Conservation (phyloP, 352 stramenopile species). For the Blastocystis sp. region DNA sequence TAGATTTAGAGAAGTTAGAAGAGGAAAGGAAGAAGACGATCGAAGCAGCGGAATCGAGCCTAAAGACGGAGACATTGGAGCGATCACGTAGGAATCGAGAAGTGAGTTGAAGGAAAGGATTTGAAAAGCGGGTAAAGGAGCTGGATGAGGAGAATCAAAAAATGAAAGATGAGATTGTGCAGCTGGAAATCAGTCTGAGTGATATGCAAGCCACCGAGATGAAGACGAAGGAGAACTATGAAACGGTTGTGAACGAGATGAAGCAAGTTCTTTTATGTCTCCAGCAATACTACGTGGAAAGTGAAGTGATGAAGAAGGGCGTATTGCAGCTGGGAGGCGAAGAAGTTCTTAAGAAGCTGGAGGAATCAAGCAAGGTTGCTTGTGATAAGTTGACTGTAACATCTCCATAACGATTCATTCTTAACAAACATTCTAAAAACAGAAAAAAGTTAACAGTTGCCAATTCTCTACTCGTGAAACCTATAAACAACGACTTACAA, state of each 20-base stretch:
- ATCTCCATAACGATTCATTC: neutral
- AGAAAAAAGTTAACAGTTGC: neutral
- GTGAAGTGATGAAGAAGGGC: conserved; percentile 24
- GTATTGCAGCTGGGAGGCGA: conserved; percentile 48
- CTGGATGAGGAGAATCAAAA: neutral
- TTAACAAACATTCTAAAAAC: neutral
- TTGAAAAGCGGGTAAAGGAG: neutral
- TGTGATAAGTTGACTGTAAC: conserved; percentile 5
- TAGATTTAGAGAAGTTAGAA: neutral
- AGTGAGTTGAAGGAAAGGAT: neutral
- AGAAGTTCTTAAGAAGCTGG: conserved; percentile 24
- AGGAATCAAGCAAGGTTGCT: conserved; percentile 20
- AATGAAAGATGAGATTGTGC: neutral
- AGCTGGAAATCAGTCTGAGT: conserved; percentile 37
- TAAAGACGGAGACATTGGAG: neutral
- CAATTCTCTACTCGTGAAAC: neutral
- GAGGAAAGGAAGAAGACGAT: neutral
- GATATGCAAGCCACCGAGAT: neutral
- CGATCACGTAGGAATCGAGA: neutral
- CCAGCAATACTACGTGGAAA: conserved; percentile 47
- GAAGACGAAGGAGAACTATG: conserved; percentile 10
- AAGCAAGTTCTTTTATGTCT: conserved; percentile 7
- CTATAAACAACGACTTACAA: neutral
- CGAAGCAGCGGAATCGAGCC: neutral
- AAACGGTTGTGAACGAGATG: neutral